Evolutionary conservation across 306 rosid genomes (phyloP).

Genomic region (Prosopis cineraria): DNA sequence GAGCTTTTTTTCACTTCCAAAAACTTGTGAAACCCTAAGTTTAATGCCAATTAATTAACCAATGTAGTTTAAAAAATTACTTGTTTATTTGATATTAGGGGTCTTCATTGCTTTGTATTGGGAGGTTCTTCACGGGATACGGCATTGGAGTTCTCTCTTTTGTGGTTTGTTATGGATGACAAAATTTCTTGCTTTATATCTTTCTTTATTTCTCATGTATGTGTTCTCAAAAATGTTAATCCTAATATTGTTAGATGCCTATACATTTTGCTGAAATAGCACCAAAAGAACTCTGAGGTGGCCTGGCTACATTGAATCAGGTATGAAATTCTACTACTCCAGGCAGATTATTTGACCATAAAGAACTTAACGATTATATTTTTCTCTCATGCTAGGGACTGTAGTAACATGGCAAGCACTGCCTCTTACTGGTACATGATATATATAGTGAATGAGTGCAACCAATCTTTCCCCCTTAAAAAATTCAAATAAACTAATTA

Average conservation of each 20-base stretch:
- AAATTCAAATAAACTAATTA: background rate
- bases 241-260: background rate
- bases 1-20: background rate
- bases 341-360: background rate
- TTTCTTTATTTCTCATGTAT: background rate
- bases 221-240: background rate
- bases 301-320: slow-evolving; percentile 17
- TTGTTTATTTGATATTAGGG: background rate
- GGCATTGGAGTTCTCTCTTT: slow-evolving; percentile 19
- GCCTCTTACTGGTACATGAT: background rate
- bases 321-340: background rate
- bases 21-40: background rate
- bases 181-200: background rate
- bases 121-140: slow-evolving; percentile 2
- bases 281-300: slow-evolving; percentile 21
- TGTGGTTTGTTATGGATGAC: background rate
- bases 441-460: background rate
- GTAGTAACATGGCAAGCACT: slow-evolving; percentile 8
- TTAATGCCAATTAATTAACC: background rate
- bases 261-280: slow-evolving; percentile 17
- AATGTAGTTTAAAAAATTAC: background rate
- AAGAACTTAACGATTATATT: background rate
- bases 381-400: slow-evolving; percentile 12
- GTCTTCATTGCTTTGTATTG: background rate
- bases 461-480: background rate